These are phyloP conservation scores for Penicillium riverlandense DNA, from an alignment of 495 filamentous ascomycete species.

Conservation along the genomic window DNA sequence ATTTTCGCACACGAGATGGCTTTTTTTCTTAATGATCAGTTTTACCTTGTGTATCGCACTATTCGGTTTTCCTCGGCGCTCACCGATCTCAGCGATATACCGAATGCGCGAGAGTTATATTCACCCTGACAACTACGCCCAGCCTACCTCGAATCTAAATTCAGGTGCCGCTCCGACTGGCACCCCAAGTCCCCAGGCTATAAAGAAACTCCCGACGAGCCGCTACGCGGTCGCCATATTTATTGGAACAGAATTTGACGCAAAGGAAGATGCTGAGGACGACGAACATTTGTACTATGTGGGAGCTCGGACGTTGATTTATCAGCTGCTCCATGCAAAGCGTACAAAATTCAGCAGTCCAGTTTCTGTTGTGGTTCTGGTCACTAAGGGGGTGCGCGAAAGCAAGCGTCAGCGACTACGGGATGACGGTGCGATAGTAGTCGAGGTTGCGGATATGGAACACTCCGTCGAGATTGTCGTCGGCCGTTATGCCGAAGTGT, in stretches of 20 bases:
- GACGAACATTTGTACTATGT: not conserved
- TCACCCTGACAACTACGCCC: too few species aligned
- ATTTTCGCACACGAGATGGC: too few species aligned
- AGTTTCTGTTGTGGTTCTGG: not conserved
- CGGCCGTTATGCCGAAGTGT: not conserved
- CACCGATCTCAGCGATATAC: too few species aligned
- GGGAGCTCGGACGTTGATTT: not conserved
- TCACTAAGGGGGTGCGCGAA: not conserved
- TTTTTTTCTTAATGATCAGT: too few species aligned
- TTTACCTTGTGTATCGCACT: too few species aligned
- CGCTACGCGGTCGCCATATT: not conserved
- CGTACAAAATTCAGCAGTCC: not conserved
- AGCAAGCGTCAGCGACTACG: not conserved
- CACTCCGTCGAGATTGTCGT: not conserved
- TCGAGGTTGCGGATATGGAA: not conserved
- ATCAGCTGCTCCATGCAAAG: not conserved
- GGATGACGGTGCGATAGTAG: not conserved
- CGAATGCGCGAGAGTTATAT: too few species aligned
- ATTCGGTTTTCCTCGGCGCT: too few species aligned
- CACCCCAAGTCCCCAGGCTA: too few species aligned
- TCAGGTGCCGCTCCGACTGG: too few species aligned
- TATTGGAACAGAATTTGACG: not conserved
- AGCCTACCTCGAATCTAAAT: too few species aligned
- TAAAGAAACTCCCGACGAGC: not conserved
- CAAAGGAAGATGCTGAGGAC: not conserved